A percentile compares a stretch with the other conserved stretches of the same genome.
Evolutionary conservation across 495 filamentous ascomycete species (phyloP).

Genomic region (Penicillium roqueforti): DNA sequence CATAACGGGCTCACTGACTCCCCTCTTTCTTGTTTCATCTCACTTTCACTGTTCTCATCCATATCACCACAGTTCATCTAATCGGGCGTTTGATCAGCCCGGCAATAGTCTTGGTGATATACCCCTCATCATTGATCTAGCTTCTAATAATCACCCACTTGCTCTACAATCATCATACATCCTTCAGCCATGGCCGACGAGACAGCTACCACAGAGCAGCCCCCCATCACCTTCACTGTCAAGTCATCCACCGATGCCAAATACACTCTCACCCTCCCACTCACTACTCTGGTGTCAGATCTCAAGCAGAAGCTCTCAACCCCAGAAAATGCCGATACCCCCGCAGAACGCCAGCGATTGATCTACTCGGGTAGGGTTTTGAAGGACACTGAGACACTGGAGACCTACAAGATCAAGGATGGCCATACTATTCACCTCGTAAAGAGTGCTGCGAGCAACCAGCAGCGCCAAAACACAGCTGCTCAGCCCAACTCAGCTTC

Average conservation of each 20-base stretch:
- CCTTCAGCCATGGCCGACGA: constrained; percentile 46
- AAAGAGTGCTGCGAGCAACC: constrained; percentile 89
- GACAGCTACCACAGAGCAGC: constrained; percentile 39
- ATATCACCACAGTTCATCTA: too few relatives aligned
- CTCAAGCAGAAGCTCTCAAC: constrained; percentile 84
- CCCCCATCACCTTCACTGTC: constrained; percentile 84
- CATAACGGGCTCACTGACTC: not conserved
- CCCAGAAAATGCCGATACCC: constrained; percentile 75
- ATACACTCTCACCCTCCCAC: constrained; percentile 73
- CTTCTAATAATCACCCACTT: constrained; percentile 18
- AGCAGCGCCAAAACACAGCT: constrained; percentile 55
- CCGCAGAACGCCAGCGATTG: constrained; percentile 81
- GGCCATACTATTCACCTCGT: constrained; percentile 96
- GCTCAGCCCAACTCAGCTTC: constrained; percentile 45
- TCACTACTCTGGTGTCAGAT: constrained; percentile 72
- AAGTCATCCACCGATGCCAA: constrained; percentile 85
- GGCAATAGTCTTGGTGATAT: not conserved
- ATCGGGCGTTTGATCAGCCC: not conserved
- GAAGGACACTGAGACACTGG: constrained; percentile 84
- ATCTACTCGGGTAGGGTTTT: constrained; percentile 97
- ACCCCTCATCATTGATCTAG: not conserved
- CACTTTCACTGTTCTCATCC: not conserved
- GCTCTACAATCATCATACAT: constrained; percentile 5
- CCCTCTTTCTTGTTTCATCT: constrained; percentile 3
- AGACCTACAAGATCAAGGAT: constrained; percentile 87